Evolutionary conservation across 2,329 filamentous ascomycete genomes (phyloP), one percentile per base, ranked within the genome.

Genomic region (Lojkania enalia): DNA sequence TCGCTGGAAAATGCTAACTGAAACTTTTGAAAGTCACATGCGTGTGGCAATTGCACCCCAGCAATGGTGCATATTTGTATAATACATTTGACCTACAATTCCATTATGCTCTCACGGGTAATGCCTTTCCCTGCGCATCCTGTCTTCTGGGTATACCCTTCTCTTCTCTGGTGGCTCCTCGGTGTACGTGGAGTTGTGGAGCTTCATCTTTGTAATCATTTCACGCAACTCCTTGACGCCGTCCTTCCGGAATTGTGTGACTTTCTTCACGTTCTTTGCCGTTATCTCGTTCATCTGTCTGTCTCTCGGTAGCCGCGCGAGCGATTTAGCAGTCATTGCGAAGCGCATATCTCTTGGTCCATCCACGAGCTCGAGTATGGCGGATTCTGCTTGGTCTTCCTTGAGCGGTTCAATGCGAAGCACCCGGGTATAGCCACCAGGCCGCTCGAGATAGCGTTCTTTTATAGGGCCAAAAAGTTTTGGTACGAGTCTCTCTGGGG

Each of bases 331-430:
- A 2, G 91, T 96, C 81, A 97, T 85, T 61, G 90, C 89, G 74
- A 96, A 96, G 23, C 91, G 87, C 77, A 96, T 88, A 72, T 99
- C 94, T 68, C 86, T 87, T 23, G 90, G 90, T 25, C 92, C 91
- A 71, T 99, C 94, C 50, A 99, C 91, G 21, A 99, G 82, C 73
- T 97, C 90, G 36, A 99, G 84, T 53, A 99, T 91, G 16, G 94
- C 92, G 23, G 87, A 91, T 52, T 85, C 82, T 6, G 88, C 92
- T 74, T 96, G 90, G 71, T 97, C 92, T 63, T 82, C 80, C 70
- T 92, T 90, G 61, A 87, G 82, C 45, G 94, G 88, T 73, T 97
- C 92, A 54, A 95, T 90, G 57, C 90, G 88, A 36, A 96, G 83
- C 9, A 99, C 88, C 32, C 94, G 88, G 14, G 94, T 99, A 78